A percentile compares a stretch with the other conserved stretches of the same genome.
Evolutionary conservation across 2,329 filamentous ascomycete genomes (phyloP).

Genomic region (Aspergillus candidus): DNA sequence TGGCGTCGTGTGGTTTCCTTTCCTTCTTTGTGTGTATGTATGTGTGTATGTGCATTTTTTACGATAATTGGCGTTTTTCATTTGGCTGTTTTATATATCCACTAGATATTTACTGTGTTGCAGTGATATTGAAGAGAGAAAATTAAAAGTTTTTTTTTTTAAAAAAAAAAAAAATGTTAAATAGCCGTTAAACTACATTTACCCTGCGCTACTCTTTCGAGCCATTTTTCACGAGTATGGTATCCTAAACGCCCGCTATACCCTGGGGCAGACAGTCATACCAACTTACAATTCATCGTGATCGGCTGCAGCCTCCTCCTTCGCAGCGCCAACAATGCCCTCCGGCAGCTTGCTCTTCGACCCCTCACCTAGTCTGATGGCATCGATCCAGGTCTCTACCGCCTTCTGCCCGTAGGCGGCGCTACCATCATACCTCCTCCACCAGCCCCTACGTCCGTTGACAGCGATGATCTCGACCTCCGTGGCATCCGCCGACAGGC

Average conservation of each 20-base stretch:
- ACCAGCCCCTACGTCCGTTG: slow-evolving; percentile 83
- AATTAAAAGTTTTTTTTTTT: too few species aligned
- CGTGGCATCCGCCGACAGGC: slow-evolving; percentile 48
- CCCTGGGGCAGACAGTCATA: background rate
- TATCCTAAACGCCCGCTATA: background rate
- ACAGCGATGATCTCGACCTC: slow-evolving; percentile 68
- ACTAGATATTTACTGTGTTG: too few species aligned
- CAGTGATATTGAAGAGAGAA: too few species aligned
- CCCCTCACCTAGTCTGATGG: slow-evolving; percentile 83
- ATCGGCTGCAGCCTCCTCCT: slow-evolving; percentile 34
- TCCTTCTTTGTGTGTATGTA: slow-evolving; percentile 19
- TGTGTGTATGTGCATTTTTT: background rate
- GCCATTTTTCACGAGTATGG: slow-evolving; percentile 2
- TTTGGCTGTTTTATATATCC: too few species aligned
- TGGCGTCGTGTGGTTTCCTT: slow-evolving; percentile 6
- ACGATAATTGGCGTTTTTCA: too few species aligned
- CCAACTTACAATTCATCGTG: slow-evolving; percentile 40
- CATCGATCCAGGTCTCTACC: slow-evolving; percentile 82
- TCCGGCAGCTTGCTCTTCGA: slow-evolving; percentile 68
- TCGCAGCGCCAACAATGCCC: slow-evolving; percentile 46
- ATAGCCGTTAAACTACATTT: too few species aligned
- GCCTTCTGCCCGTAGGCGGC: slow-evolving; percentile 50
- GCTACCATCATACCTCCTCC: slow-evolving; percentile 59
- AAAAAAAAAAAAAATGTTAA: too few species aligned
- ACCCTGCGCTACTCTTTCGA: too few species aligned